Evolutionary conservation across 192 early-diverging fungal species (phyloP).

Genomic region (Coemansia sp.): DNA sequence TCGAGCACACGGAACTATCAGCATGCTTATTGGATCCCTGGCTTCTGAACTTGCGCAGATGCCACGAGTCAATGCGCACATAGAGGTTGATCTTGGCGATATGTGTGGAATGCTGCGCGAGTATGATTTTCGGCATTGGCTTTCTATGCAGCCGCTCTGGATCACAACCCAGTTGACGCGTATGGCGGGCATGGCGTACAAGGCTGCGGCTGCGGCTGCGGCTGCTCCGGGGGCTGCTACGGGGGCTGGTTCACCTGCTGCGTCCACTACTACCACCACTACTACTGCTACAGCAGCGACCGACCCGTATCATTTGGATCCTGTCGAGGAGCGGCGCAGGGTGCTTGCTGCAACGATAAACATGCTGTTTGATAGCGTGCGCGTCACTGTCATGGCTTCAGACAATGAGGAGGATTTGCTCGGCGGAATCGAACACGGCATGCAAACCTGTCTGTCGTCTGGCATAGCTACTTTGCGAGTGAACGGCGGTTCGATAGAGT

Average conservation of each 20-base stretch:
- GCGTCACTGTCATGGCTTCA: conserved; percentile 32
- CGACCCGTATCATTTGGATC: conserved; percentile 3
- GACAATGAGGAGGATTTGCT: conserved; percentile 49
- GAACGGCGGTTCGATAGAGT: conserved; percentile 43
- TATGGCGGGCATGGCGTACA: conserved; percentile 5
- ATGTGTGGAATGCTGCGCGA: conserved; percentile 30
- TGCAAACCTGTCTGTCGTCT: conserved; percentile 19
- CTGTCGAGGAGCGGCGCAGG: conserved; percentile 27
- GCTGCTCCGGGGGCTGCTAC: too few species aligned
- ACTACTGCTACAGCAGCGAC: too few species aligned
- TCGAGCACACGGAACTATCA: conserved; percentile 14
- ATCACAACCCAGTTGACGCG: conserved; percentile 21
- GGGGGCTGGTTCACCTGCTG: too few species aligned
- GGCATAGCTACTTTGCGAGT: conserved; percentile 23
- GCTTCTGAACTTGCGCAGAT: not conserved
- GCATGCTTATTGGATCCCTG: conserved; percentile 11
- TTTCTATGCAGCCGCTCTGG: conserved; percentile 52
- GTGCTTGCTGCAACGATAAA: conserved; percentile 21
- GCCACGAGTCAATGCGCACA: conserved; percentile 25
- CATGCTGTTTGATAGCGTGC: conserved; percentile 28
- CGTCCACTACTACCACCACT: not conserved
- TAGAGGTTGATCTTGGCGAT: conserved; percentile 21
- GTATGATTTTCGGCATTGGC: conserved; percentile 43
- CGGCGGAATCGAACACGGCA: conserved; percentile 45
- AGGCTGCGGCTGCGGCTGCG: not conserved